A percentile compares a stretch with the other conserved stretches of the same genome.
Evolutionary conservation across 1,284 basidiomycete species (phyloP).

Genomic region (Takashimella tepidaria): DNA sequence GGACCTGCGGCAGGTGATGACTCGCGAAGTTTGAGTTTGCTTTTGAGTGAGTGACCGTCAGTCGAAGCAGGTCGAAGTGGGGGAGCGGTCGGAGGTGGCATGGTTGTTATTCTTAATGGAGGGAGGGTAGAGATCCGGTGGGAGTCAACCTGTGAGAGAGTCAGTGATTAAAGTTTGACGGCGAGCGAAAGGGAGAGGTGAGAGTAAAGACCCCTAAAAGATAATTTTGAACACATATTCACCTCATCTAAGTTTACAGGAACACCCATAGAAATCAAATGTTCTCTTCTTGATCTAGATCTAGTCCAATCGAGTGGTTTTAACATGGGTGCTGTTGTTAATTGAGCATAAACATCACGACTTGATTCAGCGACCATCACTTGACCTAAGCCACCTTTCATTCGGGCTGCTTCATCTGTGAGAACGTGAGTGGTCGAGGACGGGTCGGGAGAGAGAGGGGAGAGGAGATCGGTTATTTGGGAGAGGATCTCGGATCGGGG

Average conservation of each 20-base stretch:
- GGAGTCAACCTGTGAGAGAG: conserved; percentile 54
- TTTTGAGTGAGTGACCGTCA: background rate
- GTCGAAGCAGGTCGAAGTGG: conserved; percentile 54
- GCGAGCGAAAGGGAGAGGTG: background rate
- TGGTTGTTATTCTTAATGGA: conserved; percentile 70
- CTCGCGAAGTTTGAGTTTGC: conserved; percentile 6
- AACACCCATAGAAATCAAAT: conserved; percentile 81
- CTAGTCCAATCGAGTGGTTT: conserved; percentile 84
- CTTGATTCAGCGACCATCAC: conserved; percentile 63
- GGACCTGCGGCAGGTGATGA: conserved; percentile 3
- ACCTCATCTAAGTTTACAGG: conserved; percentile 91
- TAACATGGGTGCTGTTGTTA: conserved; percentile 49
- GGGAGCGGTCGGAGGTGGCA: conserved; percentile 29
- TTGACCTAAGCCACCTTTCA: conserved; percentile 72
- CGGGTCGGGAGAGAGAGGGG: conserved; percentile 56
- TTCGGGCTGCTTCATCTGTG: conserved; percentile 67
- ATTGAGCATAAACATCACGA: conserved; percentile 67
- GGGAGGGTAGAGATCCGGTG: conserved; percentile 66
- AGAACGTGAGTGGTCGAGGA: conserved; percentile 53
- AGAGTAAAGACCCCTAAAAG: conserved; percentile 2
- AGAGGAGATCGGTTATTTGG: conserved; percentile 63
- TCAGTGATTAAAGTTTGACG: no score
- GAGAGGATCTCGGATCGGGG: conserved; percentile 56
- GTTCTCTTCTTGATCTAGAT: conserved; percentile 77
- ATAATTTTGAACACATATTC: no score